Evolutionary conservation across 2,329 filamentous ascomycete species (phyloP).

Genomic region (Incumbomyces delicatus): DNA sequence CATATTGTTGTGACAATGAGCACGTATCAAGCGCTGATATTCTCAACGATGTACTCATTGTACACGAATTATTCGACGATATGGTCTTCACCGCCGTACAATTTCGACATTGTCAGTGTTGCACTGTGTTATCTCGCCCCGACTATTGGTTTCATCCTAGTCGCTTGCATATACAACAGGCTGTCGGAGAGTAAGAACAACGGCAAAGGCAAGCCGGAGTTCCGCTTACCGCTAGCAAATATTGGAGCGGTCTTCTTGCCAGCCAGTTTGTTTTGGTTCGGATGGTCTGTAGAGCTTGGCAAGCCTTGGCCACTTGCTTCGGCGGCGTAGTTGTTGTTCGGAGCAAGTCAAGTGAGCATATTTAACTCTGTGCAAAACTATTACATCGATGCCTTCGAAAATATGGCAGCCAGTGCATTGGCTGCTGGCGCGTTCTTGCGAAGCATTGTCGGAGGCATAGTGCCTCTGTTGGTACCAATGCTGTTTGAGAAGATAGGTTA

Average conservation of each 20-base stretch:
- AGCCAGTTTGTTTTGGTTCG: constrained; percentile 37
- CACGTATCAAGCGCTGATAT: constrained; percentile 1
- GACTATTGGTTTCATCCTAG: constrained; percentile 48
- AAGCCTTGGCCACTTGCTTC: constrained; percentile 38
- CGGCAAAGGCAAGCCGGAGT: constrained; percentile 36
- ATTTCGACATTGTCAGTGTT: constrained; percentile 43
- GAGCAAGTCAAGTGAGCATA: constrained; percentile 45
- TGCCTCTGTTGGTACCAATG: constrained; percentile 39
- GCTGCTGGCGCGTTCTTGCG: constrained; percentile 38
- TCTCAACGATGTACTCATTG: neutral
- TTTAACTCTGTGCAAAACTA: constrained; percentile 44
- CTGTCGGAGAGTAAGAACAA: constrained; percentile 20
- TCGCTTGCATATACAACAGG: constrained; percentile 33
- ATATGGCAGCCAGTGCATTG: constrained; percentile 39
- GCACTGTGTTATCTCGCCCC: constrained; percentile 51
- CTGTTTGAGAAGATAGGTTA: constrained; percentile 29
- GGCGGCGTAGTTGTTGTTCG: constrained; percentile 35
- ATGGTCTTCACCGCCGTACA: constrained; percentile 35
- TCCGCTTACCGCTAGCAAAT: constrained; percentile 45
- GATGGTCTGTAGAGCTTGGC: constrained; percentile 36
- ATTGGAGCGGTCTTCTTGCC: constrained; percentile 33
- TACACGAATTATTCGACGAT: neutral
- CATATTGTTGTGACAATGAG: neutral
- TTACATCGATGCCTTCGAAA: constrained; percentile 32
- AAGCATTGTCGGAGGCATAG: constrained; percentile 38